Evolutionary conservation across 768 basidiomycete genomes (phyloP).

Genomic region (Boletus subparvulus): DNA sequence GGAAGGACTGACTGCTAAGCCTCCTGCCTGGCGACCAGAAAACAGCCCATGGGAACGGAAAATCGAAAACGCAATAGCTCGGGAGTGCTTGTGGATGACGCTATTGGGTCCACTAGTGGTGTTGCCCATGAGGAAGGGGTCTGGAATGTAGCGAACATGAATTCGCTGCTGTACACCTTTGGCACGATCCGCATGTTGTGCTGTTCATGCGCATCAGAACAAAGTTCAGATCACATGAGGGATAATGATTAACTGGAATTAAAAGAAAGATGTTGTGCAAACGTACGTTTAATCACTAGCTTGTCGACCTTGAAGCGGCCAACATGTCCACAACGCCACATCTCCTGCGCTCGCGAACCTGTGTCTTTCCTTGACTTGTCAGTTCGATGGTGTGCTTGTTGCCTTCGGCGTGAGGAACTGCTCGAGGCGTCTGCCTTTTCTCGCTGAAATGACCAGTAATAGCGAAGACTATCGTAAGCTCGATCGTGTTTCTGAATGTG

Average conservation of each 20-base stretch:
- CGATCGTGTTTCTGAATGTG: conserved; percentile 40
- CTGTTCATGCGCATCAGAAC: conserved; percentile 22
- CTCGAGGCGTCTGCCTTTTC: conserved; percentile 44
- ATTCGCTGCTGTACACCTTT: conserved; percentile 71
- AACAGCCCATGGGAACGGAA: conserved; percentile 56
- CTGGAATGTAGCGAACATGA: conserved; percentile 55
- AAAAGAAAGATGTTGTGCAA: conserved; percentile 25
- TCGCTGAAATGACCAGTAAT: conserved; percentile 59
- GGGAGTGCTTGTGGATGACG: conserved; percentile 81
- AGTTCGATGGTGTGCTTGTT: conserved; percentile 10
- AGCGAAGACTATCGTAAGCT: conserved; percentile 42
- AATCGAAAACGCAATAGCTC: conserved; percentile 75
- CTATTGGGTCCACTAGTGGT: conserved; percentile 55
- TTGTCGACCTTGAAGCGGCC: conserved; percentile 64
- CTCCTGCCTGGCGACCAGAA: conserved; percentile 15
- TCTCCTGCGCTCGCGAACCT: conserved; percentile 44
- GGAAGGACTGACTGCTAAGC: conserved; percentile 2
- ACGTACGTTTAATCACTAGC: conserved; percentile 37
- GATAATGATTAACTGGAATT: background rate
- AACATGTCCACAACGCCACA: conserved; percentile 63
- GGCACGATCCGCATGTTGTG: conserved; percentile 42
- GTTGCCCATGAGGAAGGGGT: conserved; percentile 44
- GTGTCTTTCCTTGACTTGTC: conserved; percentile 21
- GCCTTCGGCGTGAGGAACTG: conserved; percentile 25
- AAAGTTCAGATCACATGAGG: background rate